Evolutionary conservation across 495 filamentous ascomycete species (phyloP), one percentile per base, ranked within the genome.

Genomic region (Talaromyces nanjingensis): DNA sequence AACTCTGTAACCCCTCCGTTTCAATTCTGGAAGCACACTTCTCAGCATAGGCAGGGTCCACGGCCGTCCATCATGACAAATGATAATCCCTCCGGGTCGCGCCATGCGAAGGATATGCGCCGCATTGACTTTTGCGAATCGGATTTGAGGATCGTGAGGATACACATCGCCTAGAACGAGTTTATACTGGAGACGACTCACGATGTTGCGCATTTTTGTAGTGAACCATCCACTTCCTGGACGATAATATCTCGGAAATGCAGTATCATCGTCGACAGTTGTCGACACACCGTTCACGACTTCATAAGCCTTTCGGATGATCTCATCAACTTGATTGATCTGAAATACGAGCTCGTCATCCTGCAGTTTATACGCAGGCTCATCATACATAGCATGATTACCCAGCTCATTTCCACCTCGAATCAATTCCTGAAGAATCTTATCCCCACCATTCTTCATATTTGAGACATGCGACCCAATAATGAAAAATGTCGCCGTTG

Each of bases 301-400:
- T 29, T 67, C 58, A 68, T 92, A 91, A 2, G 84, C 83, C 1
- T 68, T 71, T 31, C 73, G 68, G 49, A 92, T 87, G 64, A 80
- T 73, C 0, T 58, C 59, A 61, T 84, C 75, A 12, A 83, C 78
- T 2, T 66, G 59, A 7, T 54, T 64, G 12, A 85, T 78, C 63
- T 83, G 75, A 3, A 70, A 71, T 4, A 62, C 53, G 11, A 84
- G 71, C 2, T 68, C 66, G 5, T 64, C 69, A 25, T 80, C 66
- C 54, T 67, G 71, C 14, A 83, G 64, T 6, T 69, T 73, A 60
- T 83, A 75, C 25, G 84, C 86, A 4, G 89, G 84, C 74, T 93
- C 90, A 74, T 96, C 91, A 70, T 82, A 79, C 89, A 92, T 92
- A 4, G 87, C 91, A 72, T 96, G 91, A 73, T 96, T 96, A 52